Evolutionary conservation across 2,329 filamentous ascomycete species (phyloP), one percentile per base, ranked within the genome.

Genomic region (Paramyrothecium sp.): DNA sequence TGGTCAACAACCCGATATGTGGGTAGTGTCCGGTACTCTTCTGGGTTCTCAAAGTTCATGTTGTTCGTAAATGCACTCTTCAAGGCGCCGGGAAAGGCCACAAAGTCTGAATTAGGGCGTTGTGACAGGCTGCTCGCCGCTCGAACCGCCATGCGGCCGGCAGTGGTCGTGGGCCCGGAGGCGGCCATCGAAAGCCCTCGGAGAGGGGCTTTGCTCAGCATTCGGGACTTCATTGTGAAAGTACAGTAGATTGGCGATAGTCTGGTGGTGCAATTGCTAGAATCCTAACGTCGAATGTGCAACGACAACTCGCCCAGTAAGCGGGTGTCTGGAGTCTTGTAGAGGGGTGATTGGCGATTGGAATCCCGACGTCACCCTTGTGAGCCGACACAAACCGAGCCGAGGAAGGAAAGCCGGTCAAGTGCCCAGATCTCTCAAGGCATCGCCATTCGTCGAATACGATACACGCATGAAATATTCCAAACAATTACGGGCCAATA

Each of bases 1-100:
- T 96, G 92, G 72, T 96, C 90, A 69, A 99, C 89, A 23, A 94
- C 87, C 52, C 95, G 89, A 78, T 96, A 99, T 4, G 95, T 98
- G 23, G 93, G 87, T 69, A 99, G 89, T 5, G 92, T 89, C 34
- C 87, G 80, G 65, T 88, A 84, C 54, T 87, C 84, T 46, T 87
- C 83, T 1, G 93, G 90, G 53, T 85, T 84, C 56, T 91, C 85
- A 74, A 97, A 98, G 46, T 83, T 80, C 73, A 98, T 88, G 0
- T 82, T 80, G 62, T 85, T 89, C 4, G 91, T 96, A 75, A 99
- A 99, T 61, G 91, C 91, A 71, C 92, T 97, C 73, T 97, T 94
- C 54, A 98, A 81, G 1, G 95, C 95, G n/a, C 95, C 95, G 0
- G 95, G 95, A 65, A 99, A 99, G n/a, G 82, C 83, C 20, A 87